Percentiles rank a stretch among this genome's conserved stretches.
Evolutionary conservation across 768 basidiomycete genomes (phyloP).

Genomic region (Hygrophoropsis aurantiaca): DNA sequence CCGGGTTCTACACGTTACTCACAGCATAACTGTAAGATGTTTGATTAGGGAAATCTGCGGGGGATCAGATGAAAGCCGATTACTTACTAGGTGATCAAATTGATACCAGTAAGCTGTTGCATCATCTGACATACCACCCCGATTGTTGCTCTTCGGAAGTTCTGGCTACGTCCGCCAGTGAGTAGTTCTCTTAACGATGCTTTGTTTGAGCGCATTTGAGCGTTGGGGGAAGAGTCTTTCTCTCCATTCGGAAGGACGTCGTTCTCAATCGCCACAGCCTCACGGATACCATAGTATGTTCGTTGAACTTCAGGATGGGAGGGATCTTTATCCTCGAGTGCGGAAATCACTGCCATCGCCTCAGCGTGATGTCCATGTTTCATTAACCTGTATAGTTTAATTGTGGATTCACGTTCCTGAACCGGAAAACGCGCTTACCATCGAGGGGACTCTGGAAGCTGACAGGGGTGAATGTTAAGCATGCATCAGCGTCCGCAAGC

Average conservation of each 20-base stretch:
- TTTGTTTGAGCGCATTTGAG: conserved; percentile 5
- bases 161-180: conserved; percentile 38
- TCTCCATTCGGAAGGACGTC: conserved; percentile 10
- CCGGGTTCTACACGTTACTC: background rate
- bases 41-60: too few relatives aligned
- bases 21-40: conserved; percentile 9
- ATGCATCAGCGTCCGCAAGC: background rate
- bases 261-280: conserved; percentile 32
- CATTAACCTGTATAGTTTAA: conserved; percentile 30
- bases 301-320: conserved; percentile 32
- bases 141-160: conserved; percentile 31
- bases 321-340: conserved; percentile 36
- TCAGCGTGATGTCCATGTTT: conserved; percentile 38
- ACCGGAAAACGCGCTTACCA: conserved; percentile 15
- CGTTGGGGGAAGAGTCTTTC: background rate
- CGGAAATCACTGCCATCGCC: conserved; percentile 40
- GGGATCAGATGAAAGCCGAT: background rate
- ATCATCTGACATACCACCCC: conserved; percentile 21
- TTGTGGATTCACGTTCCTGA: background rate
- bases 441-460: conserved; percentile 37
- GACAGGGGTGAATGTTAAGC: background rate
- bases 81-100: conserved; percentile 26
- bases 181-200: conserved; percentile 36
- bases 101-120: conserved; percentile 34
- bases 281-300: conserved; percentile 37